phyloP scores from a whole-genome alignment of 2,329 filamentous ascomycete species.

The Trichoderma gracile region DNA sequence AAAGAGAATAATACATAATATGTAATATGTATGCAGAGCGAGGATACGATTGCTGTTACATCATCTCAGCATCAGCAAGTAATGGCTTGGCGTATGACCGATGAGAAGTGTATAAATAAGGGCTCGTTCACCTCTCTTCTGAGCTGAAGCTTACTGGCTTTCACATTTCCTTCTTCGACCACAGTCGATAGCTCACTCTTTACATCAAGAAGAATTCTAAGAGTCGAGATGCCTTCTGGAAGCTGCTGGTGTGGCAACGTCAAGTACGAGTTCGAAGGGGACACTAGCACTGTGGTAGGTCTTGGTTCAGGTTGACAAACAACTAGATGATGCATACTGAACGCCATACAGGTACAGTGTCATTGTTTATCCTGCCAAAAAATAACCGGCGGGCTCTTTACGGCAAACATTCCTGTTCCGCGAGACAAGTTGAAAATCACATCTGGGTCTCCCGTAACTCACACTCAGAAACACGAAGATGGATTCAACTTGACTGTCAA shows the following conservation, averaged over 20 bases:
- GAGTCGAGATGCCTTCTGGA: constrained; percentile 16
- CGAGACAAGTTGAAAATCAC: constrained; percentile 6
- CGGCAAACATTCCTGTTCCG: constrained; percentile 7
- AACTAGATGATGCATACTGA: neutral
- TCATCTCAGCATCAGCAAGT: constrained; percentile 2
- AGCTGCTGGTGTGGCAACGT: constrained; percentile 22
- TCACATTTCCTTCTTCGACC: no score
- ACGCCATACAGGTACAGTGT: neutral
- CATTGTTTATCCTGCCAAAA: constrained; percentile 23
- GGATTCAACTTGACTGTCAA: constrained; percentile 14
- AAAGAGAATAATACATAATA: neutral
- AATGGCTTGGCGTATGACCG: neutral
- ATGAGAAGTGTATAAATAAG: neutral
- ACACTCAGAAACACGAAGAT: constrained; percentile 19
- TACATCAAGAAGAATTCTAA: no score
- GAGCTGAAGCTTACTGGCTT: neutral
- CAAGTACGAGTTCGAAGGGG: constrained; percentile 17
- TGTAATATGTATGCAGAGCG: neutral
- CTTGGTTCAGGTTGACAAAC: no score
- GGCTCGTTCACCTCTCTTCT: neutral
- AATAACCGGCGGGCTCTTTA: constrained; percentile 3
- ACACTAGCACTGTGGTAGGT: constrained; percentile 1
- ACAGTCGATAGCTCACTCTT: neutral
- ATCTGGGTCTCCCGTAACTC: constrained; percentile 11
- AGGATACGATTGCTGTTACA: neutral